Base-by-base conservation (phyloP, 345 rosid species). In the Brassica nigra region DNA sequence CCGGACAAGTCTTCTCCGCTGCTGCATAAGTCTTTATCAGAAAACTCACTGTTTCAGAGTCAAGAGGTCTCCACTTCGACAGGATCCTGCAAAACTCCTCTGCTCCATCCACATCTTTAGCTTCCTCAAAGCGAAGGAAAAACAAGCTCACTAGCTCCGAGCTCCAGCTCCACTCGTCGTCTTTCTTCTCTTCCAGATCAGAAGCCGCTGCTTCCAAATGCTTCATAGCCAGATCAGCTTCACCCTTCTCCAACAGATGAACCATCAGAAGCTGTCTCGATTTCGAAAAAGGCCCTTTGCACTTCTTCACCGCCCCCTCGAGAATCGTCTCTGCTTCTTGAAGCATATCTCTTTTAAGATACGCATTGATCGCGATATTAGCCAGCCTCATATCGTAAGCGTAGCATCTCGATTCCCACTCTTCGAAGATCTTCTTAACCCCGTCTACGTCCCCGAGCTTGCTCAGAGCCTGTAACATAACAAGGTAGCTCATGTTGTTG, bases 361-460 rank as follows among this genome's bases (percentile, higher is more conserved):
- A 95, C 61, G 78, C 84, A 69, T 82, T 77, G 14, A 92, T 83
- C 2, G 80, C 88, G 54, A 76, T 82, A 55, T 79, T 83, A 58
- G 88, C 86, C 59, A 92, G 36, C 86, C 93, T 88, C 81, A 62
- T 75, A 81, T 95, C 99, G 76, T 90, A 91, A 68, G 59, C 65
- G 31, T 47, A 16, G 82, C 87, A 85, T 47, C 65, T 68, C 28
- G 93, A 83, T 78, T 88, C 84, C 99, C 98, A 92, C 68, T 91
- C 98, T 73, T 76, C 30, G 47, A 90, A 91, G 70, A 86, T 72
- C 78, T 81, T 78, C 62, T 75, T 80, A 11, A 95, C 15, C 30
- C 89, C 90, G 31, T 89, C 87, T 3, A 83, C 8, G 61, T 88
- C 95, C n/a, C 84, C 85, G 12, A 95, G 83, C 49, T 79, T 95